Conservation (phyloP, 1,139 yeast species). For the Zygosaccharomyces pseudobailii region DNA sequence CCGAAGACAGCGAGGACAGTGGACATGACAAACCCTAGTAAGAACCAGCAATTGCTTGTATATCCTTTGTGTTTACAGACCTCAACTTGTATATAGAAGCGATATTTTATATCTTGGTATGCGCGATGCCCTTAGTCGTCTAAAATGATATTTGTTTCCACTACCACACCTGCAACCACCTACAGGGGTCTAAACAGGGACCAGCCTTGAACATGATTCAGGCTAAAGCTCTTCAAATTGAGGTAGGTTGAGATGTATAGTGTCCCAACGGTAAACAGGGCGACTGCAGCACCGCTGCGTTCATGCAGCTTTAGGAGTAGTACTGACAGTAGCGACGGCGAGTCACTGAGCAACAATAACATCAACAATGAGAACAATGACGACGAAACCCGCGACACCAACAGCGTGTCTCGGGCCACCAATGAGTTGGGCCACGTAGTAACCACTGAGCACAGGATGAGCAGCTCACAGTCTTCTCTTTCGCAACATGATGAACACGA, state of each 20-base stretch:
- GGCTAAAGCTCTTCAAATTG: neutral
- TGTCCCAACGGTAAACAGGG: conserved; percentile 1
- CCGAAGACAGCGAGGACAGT: conserved; percentile 27
- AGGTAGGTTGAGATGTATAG: conserved; percentile 2
- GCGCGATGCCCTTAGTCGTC: neutral
- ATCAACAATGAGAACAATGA: neutral
- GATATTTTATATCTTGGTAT: neutral
- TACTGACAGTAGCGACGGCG: neutral
- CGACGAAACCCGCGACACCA: neutral
- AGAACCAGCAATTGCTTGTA: neutral
- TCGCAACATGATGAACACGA: conserved; percentile 18
- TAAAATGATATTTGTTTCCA: conserved; percentile 1
- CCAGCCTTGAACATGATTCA: neutral
- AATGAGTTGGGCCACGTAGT: conserved; percentile 8
- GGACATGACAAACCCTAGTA: neutral
- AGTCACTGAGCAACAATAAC: neutral
- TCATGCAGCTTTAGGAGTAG: neutral
- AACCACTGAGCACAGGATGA: conserved; percentile 24
- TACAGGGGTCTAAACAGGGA: conserved; percentile 6
- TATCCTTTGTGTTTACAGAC: neutral
- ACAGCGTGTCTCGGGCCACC: neutral
- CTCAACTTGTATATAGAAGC: conserved; percentile 4
- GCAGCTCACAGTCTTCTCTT: conserved; percentile 31
- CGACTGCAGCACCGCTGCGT: neutral
- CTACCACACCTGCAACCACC: conserved; percentile 2